phyloP scores from a whole-genome alignment of 140 eudicot species.

The Cichorium intybus region DNA sequence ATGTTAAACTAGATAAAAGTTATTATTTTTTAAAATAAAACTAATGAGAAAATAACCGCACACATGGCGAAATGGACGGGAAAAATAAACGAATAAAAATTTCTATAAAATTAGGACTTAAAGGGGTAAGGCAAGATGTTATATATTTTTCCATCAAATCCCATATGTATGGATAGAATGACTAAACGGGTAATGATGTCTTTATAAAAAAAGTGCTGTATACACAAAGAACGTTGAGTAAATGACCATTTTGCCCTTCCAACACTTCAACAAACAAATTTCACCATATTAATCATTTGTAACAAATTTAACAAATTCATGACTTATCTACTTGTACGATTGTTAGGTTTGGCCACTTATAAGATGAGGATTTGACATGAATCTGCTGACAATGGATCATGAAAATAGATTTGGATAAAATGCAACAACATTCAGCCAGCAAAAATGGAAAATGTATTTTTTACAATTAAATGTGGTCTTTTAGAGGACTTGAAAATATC shows the following conservation, averaged over 20 bases:
- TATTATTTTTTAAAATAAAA: too few species aligned
- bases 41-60: too few species aligned
- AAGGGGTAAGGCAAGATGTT: too few species aligned
- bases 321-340: slow-evolving; percentile 18
- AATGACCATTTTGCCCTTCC: slow-evolving; percentile 3
- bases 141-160: too few species aligned
- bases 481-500: slow-evolving; percentile 35
- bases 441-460: slow-evolving; percentile 34
- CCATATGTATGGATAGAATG: too few species aligned
- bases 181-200: neutral
- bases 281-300: neutral
- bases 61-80: too few species aligned
- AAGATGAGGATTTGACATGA: slow-evolving; percentile 19
- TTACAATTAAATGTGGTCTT: slow-evolving; percentile 38
- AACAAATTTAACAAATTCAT: slow-evolving; percentile 7
- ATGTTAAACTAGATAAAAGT: neutral
- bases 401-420: slow-evolving; percentile 33
- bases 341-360: slow-evolving; percentile 26
- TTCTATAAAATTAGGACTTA: too few species aligned
- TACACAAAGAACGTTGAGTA: neutral
- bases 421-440: slow-evolving; percentile 25
- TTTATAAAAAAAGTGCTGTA: neutral
- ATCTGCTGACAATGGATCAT: slow-evolving; percentile 27
- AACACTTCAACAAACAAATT: neutral
- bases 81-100: too few species aligned